phyloP scores from a whole-genome alignment of 1,284 basidiomycete genomes.

The Fomitiporia mediterranea region DNA sequence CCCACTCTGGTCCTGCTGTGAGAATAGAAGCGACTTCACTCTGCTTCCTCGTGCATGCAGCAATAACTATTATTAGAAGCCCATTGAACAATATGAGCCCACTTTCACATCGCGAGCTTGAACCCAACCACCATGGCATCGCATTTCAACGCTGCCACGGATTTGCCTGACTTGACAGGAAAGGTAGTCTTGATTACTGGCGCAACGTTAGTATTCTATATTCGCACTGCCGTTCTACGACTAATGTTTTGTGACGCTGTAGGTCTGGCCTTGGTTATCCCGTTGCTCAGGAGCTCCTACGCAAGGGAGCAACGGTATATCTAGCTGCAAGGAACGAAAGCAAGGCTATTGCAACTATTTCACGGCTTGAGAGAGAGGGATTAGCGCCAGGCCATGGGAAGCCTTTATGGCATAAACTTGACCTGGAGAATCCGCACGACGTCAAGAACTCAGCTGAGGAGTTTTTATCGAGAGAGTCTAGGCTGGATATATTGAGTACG shows the following conservation, averaged over 20 bases:
- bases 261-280: slow-evolving; percentile 25
- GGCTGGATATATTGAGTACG: slow-evolving; percentile 20
- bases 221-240: background rate
- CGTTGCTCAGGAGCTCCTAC: slow-evolving; percentile 21
- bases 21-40: no score
- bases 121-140: background rate
- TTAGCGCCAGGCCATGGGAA: slow-evolving; percentile 13
- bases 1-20: no score
- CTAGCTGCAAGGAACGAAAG: slow-evolving; percentile 21
- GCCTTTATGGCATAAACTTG: slow-evolving; percentile 13
- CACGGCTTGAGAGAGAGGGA: slow-evolving; percentile 7
- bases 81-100: no score
- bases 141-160: slow-evolving; percentile 15
- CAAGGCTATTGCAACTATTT: slow-evolving; percentile 19
- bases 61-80: no score
- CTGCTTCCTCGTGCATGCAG: no score
- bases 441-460: slow-evolving; percentile 16
- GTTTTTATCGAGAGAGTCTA: slow-evolving; percentile 11
- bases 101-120: no score
- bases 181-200: slow-evolving; percentile 31
- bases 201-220: slow-evolving; percentile 17
- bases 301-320: slow-evolving; percentile 25
- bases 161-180: slow-evolving; percentile 29
- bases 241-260: background rate
- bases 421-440: slow-evolving; percentile 12